Percentiles rank a stretch among this genome's conserved stretches.
These are phyloP conservation scores for Chaetomium sp. DNA, from an alignment of 2,329 filamentous ascomycete species.

Conservation along the genomic window DNA sequence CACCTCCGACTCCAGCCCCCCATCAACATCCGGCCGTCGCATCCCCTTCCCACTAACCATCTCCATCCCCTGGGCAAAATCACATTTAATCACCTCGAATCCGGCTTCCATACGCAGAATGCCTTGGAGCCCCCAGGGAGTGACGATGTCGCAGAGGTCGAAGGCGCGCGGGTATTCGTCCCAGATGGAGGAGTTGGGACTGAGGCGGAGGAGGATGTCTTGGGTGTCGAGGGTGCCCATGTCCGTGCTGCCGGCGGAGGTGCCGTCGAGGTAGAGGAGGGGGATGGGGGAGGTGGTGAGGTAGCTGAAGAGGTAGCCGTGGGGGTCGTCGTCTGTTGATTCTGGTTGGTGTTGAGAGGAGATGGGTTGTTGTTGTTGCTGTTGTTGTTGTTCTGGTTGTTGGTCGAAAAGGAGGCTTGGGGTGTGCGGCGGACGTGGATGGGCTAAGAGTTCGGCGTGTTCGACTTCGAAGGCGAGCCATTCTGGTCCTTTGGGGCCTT, in stretches of 20 bases:
- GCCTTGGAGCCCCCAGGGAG: conserved; percentile 53
- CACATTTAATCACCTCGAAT: conserved; percentile 64
- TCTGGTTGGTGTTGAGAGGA: conserved; percentile 3
- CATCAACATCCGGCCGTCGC: conserved; percentile 15
- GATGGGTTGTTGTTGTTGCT: neutral
- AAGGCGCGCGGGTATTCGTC: conserved; percentile 47
- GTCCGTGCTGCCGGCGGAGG: conserved; percentile 57
- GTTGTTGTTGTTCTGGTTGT: neutral
- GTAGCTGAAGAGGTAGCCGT: conserved; percentile 63
- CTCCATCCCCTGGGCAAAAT: conserved; percentile 39
- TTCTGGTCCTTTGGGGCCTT: conserved; percentile 49
- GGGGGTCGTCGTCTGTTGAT: neutral
- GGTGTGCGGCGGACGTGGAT: neutral
- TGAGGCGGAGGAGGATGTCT: conserved; percentile 48
- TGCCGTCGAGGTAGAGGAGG: conserved; percentile 64
- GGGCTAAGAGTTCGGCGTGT: conserved; percentile 61
- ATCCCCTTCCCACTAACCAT: conserved; percentile 27
- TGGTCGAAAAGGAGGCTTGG: neutral
- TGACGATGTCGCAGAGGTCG: conserved; percentile 49
- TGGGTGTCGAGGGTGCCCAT: conserved; percentile 64
- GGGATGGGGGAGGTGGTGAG: conserved; percentile 49
- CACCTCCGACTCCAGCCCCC: neutral
- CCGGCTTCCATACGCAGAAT: conserved; percentile 63
- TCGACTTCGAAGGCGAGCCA: conserved; percentile 76
- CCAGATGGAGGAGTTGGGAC: conserved; percentile 16